Percentiles rank a stretch among this genome's conserved stretches.
Evolutionary conservation across 257 asterid species (phyloP).

Genomic region (Verbascum thapsus): DNA sequence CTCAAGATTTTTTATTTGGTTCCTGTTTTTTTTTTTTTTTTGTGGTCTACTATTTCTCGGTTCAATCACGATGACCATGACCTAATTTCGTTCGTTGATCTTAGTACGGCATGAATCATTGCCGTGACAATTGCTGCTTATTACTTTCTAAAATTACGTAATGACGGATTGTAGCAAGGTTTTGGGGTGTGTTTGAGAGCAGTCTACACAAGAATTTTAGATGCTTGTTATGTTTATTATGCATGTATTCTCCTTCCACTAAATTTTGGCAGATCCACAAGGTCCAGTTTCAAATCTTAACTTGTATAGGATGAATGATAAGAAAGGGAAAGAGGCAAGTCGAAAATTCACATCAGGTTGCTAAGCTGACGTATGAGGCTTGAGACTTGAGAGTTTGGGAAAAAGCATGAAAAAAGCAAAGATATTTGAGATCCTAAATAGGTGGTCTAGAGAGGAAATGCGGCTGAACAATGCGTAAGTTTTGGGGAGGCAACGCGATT

Average conservation of each 20-base stretch:
- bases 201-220: neutral
- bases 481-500: neutral
- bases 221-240: too few species aligned
- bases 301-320: neutral
- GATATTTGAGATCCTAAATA: neutral
- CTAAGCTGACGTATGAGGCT: slow-evolving; percentile 1
- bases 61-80: too few species aligned
- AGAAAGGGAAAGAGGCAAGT: neutral
- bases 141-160: neutral
- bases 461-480: slow-evolving; percentile 1
- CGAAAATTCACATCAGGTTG: neutral
- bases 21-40: too few species aligned
- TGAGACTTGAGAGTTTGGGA: neutral
- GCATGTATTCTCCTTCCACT: neutral
- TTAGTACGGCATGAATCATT: too few species aligned
- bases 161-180: too few species aligned
- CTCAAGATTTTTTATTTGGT: neutral
- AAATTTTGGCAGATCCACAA: neutral
- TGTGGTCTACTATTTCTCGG: neutral
- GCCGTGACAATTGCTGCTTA: neutral
- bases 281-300: neutral
- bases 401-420: neutral
- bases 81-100: too few species aligned
- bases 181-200: too few species aligned
- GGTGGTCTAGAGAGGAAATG: neutral